Base-by-base conservation (phyloP, 1,284 basidiomycete genomes). In the Neotropicomus parvogracilis region DNA sequence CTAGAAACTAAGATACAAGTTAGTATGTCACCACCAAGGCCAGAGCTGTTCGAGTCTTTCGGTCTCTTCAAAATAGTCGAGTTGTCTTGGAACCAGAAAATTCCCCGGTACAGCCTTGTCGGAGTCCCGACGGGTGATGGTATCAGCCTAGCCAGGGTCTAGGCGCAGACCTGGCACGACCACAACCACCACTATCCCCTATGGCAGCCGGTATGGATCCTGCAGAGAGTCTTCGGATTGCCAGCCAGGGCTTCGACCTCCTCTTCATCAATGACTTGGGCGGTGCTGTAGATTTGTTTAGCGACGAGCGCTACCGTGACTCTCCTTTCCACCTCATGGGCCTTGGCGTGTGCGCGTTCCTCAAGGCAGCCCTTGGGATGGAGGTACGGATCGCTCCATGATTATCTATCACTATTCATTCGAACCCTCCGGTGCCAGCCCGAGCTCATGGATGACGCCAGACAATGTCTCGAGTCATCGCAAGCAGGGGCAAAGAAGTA, bases 281-380 rank as follows among this genome's bases (percentile, higher is more conserved):
- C 1, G 70, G 72, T 4, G 82, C 84, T 1, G 68, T 75, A 51
- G 59, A 69, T 11, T 68, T 73, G 33, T 84, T 89, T 58, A 53
- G 69, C 24, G 62, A 64, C 2, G 67, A 71, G 6, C 14, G 13
- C 4, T 27, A 48, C 27, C 26, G 31, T 1, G 72, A 78, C 39
- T 81, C 83, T 24, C 80, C 86, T 1, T 85, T 87, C 59, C 85
- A 88, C 63, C 70, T 78, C 29, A 71, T 88, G 49, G 87, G 87
- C 3, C 69, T 80, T 1, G 88, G 86, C n/a, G 79, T 82, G 0
- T 82, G 81, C 51, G 77, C 79, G 1, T 89, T 89, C 57, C 68
- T 90, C 27, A 81, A 88, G 64, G 88, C 87, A 2, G 85, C 84
- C 1, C 67, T 90, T n/a, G 84, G 85, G 16, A 81, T 89, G 81